Conservation (phyloP, 441 rosid species). For the Gossypium davidsonii region DNA sequence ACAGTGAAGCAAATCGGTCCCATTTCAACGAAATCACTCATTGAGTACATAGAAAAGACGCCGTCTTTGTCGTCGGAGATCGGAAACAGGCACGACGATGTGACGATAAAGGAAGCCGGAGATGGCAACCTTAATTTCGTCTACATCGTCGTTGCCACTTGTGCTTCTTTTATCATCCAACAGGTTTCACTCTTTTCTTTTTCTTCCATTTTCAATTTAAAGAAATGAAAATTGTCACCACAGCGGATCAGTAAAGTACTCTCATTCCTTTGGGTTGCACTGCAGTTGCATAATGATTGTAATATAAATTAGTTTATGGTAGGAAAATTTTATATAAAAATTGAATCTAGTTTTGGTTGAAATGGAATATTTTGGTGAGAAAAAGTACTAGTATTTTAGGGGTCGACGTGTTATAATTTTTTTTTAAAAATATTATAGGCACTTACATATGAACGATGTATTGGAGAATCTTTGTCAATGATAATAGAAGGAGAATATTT, state of each 20-base stretch:
- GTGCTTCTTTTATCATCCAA: constrained; percentile 76
- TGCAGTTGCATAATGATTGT: no score
- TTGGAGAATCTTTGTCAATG: constrained; percentile 94
- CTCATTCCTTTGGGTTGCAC: no score
- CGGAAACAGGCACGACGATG: constrained; percentile 42
- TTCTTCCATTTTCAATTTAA: neutral
- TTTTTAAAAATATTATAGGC: constrained; percentile 35
- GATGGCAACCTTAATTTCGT: constrained; percentile 87
- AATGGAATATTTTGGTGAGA: no score
- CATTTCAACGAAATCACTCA: constrained; percentile 21
- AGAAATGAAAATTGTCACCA: neutral
- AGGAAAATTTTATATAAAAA: no score
- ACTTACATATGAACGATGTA: constrained; percentile 64
- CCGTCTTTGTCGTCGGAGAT: constrained; percentile 60
- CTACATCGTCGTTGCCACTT: constrained; percentile 50
- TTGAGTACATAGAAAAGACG: constrained; percentile 59
- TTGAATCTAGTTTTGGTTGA: no score
- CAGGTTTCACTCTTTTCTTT: constrained; percentile 39
- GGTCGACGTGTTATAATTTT: neutral
- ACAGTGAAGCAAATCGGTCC: neutral
- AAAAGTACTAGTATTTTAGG: no score
- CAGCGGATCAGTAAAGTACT: no score
- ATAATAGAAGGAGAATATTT: constrained; percentile 83
- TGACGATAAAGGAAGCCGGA: constrained; percentile 72
- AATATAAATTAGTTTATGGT: no score